Conservation (phyloP, 805 yeast species). For the Yarrowia osloensis region DNA sequence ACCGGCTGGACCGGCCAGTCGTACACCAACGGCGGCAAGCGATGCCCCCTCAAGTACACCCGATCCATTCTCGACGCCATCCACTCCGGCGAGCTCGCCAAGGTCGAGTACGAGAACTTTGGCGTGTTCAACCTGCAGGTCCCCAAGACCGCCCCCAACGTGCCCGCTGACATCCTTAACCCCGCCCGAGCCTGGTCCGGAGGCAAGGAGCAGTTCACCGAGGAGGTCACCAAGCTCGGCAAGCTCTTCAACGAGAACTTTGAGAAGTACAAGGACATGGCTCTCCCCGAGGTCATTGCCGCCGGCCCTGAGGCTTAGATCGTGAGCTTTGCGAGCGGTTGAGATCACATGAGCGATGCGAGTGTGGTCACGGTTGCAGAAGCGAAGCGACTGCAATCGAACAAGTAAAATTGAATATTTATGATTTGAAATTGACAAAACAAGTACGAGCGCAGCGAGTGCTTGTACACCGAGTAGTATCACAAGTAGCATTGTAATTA, state of each 20-base stretch:
- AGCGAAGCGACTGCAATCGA: background rate
- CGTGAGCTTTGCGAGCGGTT: background rate
- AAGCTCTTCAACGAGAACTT: conserved; percentile 82
- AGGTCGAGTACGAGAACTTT: conserved; percentile 79
- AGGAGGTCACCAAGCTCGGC: conserved; percentile 68
- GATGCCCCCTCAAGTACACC: conserved; percentile 97
- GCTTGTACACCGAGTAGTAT: too few relatives aligned
- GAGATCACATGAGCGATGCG: background rate
- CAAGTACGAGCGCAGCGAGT: too few relatives aligned
- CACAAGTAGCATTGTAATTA: too few relatives aligned
- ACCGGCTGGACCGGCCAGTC: conserved; percentile 99
- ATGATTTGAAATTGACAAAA: too few relatives aligned
- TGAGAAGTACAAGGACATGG: conserved; percentile 75
- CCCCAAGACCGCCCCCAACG: conserved; percentile 79
- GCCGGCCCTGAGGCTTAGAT: conserved; percentile 79
- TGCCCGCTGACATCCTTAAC: conserved; percentile 81
- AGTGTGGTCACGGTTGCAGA: too few relatives aligned
- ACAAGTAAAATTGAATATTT: too few relatives aligned
- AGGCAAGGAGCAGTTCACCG: conserved; percentile 54
- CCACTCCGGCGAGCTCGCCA: conserved; percentile 80
- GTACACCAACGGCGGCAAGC: conserved; percentile 88
- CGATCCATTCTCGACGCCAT: conserved; percentile 79
- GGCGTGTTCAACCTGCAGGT: conserved; percentile 85
- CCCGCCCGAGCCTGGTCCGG: conserved; percentile 81
- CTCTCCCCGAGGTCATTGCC: conserved; percentile 82